These are phyloP conservation scores for Ustilago esculenta DNA, from an alignment of 1,284 basidiomycete species.

Conservation along the genomic window DNA sequence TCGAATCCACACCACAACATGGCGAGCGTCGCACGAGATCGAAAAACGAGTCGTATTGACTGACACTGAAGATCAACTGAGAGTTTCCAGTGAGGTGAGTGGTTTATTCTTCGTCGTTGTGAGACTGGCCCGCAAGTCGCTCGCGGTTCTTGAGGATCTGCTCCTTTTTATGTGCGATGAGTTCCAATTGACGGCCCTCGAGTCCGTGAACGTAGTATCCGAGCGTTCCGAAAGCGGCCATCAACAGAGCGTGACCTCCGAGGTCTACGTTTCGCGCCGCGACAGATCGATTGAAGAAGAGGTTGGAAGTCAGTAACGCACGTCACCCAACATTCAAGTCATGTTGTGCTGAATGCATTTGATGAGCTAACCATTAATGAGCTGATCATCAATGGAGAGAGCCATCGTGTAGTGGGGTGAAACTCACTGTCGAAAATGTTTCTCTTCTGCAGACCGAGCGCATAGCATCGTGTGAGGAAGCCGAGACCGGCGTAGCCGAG, in stretches of 20 bases:
- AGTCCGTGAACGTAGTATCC: constrained; percentile 66
- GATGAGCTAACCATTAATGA: too few species aligned
- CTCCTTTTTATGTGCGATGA: constrained; percentile 62
- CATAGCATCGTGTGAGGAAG: constrained; percentile 64
- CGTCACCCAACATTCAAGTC: too few species aligned
- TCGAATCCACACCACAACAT: too few species aligned
- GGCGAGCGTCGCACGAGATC: too few species aligned
- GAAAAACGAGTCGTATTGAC: constrained; percentile 1
- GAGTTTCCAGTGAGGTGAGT: too few species aligned
- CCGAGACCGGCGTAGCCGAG: constrained; percentile 64
- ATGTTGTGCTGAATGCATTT: too few species aligned
- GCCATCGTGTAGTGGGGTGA: neutral
- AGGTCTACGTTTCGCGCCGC: constrained; percentile 43
- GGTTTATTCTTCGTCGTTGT: constrained; percentile 22
- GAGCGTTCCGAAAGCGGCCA: constrained; percentile 57
- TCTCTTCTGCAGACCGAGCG: constrained; percentile 64
- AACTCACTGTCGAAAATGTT: constrained; percentile 66
- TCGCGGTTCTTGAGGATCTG: constrained; percentile 58
- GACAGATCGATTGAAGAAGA: neutral
- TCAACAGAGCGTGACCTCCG: constrained; percentile 60
- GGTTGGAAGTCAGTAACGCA: too few species aligned
- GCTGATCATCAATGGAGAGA: too few species aligned
- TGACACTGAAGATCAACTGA: too few species aligned
- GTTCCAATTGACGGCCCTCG: constrained; percentile 52
- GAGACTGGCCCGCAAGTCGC: constrained; percentile 14